Evolutionary conservation across 768 basidiomycete genomes (phyloP), one percentile per base, ranked within the genome.

Genomic region (Leccinum fibrillosum): DNA sequence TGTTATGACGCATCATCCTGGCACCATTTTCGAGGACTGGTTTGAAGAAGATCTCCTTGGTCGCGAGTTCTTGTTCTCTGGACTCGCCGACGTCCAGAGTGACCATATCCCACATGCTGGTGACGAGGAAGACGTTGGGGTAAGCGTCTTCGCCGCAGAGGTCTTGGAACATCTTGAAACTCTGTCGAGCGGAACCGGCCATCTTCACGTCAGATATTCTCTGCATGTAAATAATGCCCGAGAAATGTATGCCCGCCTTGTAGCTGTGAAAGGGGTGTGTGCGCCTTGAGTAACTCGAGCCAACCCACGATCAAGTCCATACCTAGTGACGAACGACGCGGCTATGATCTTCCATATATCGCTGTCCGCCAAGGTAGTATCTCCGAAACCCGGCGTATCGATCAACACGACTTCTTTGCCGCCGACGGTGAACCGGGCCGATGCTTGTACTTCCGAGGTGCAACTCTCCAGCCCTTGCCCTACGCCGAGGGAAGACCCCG

Each of bases 381-480:
- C 82, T 56, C 84, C 84, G 57, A 85, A 86, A 0, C 85, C 85
- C 3, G 85, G 84, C 0, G 84, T 86, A 61, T 86, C 85, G 52
- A 86, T 76, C n/a, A 86, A 69, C 3, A 75, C 73, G 15, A 86
- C 74, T 28, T 57, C 61, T 28, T 69, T 70, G 0, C 75, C 78
- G 49, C 58, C 62, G 13, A 72, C 34, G 21, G 8, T 32, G 53
- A 74, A 68, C 12, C 55, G 61, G 15, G n/a, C n/a, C 9, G 71
- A 72, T 15, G 58, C 53, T 54, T 75, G 74, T 48, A 71, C 65
- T 53, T 72, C 64, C 0, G 68, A 61, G 7, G 75, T 76, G 30
- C 67, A 71, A 48, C 76, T 77, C 55, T 74, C 69, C 49, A 76
- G 50, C 17, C 69, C 72, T 51, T 56, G 57, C 7, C 75, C 73